These are phyloP conservation scores for Ophiostoma perfectum DNA, from an alignment of 2,329 filamentous ascomycete genomes.

Conservation along the genomic window DNA sequence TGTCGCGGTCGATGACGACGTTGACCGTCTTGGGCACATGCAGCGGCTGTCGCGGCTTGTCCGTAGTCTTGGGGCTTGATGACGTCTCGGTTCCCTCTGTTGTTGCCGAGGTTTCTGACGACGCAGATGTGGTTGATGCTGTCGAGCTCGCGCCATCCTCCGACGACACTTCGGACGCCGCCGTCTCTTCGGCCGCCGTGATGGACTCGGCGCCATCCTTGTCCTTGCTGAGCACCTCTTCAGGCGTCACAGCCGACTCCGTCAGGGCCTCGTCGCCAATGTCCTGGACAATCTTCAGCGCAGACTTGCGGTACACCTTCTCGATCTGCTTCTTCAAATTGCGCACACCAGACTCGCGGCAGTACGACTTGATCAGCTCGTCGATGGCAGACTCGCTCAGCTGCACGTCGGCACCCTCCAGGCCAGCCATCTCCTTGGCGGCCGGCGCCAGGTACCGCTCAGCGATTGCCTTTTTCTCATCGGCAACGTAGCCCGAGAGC, in stretches of 20 bases:
- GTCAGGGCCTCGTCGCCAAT: conserved; percentile 72
- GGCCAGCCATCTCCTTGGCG: conserved; percentile 86
- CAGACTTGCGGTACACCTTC: conserved; percentile 96
- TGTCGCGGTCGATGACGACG: conserved; percentile 79
- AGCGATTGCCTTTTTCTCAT: conserved; percentile 98
- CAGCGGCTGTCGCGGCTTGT: conserved; percentile 67
- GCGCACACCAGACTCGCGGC: conserved; percentile 90
- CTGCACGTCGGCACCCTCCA: conserved; percentile 87
- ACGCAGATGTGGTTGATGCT: conserved; percentile 13
- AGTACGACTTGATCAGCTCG: conserved; percentile 97
- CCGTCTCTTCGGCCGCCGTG: conserved; percentile 39
- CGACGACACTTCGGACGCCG: conserved; percentile 33
- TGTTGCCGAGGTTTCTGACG: conserved; percentile 2
- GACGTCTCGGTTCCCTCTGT: conserved; percentile 31
- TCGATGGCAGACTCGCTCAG: conserved; percentile 82
- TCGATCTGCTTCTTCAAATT: conserved; percentile 99
- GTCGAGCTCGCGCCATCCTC: conserved; percentile 17
- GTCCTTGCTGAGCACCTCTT: conserved; percentile 17
- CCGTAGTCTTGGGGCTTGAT: conserved; percentile 50
- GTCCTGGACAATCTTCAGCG: conserved; percentile 93
- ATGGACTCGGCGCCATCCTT: conserved; percentile 39
- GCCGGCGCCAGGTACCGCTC: conserved; percentile 86
- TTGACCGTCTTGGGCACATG: conserved; percentile 83
- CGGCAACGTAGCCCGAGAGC: conserved; percentile 90
- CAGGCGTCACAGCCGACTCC: conserved; percentile 70